Base-by-base conservation (phyloP, 225 moss, liverwort and hornwort species). In the Bryum argenteum region DNA sequence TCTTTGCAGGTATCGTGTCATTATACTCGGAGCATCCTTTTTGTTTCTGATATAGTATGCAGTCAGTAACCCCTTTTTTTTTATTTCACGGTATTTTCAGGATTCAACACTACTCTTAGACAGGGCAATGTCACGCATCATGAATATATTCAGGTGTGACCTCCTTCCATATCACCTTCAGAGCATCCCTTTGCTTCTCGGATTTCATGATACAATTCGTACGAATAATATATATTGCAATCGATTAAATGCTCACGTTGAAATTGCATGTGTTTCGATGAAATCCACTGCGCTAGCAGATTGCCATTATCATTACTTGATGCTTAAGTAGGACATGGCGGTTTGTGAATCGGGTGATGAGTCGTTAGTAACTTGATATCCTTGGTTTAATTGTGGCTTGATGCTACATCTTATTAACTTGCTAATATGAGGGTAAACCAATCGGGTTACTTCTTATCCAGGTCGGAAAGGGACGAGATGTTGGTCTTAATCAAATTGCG, bases 391-490 rank as follows among this genome's bases (percentile, higher is more conserved):
- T 33, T 56, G 62, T 17, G 14, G 47, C 24, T 23, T 17, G 54
- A 6, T 21, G 44, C 44, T 66, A 18, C 6, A 66, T 54, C 70
- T 50, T 39, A 26, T 20, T 43, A 50, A 54, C 5, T 59, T 59
- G 17, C 37, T 63, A 12, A 28, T 45, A 39, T n/a, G 37, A 63
- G 39, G 14, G 26, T 20, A 41, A 33, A 61, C 50, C 54, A 79
- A 60, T 45, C 56, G 15, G 23, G 51, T 37, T 73, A 61, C 73
- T 40, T 16, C 62, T 69, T 73, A 51, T 72, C 55, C 66, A 98
- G 97, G 89, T 94, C 76, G 98, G 98, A 44, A 98, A 98, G 76
- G 98, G 98, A 39, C 88, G 98, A 75, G 98, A 98, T 90, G 98
- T 98, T 61, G 98, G 98, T 79, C 77, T 98, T 51, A 98, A 94